Evolutionary conservation across 306 rosid genomes (phyloP), one percentile per base, ranked within the genome.

Genomic region (Abrus pulchellus): DNA sequence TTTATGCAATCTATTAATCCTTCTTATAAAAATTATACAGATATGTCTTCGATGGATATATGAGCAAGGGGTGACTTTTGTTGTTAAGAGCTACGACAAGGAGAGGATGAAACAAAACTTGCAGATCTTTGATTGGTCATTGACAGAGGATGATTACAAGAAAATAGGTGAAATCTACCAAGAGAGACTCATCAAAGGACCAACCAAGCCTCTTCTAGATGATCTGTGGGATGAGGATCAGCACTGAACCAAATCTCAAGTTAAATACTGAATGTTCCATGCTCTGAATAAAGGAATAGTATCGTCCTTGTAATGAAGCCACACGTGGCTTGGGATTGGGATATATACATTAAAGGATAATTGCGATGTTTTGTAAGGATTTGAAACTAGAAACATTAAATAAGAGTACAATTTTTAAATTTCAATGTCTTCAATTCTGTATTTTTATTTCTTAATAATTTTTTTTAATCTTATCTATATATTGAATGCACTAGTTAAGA

Each of bases 151-250:
- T 12, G 86, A 83, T 43, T 83, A 86, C 79, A 73, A 61, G 81
- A 83, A 83, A 73, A 77, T 86, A n/a, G 68, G 75, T 52, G 72
- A 86, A 83, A 86, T 86, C 43, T 33, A 67, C 11, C 85, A 83
- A 68, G 87, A 86, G 13, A 61, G 90, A 36, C 78, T 86, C 32
- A 83, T 83, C 76, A 83, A 86, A 66, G 90, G 83, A 59, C 90
- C 83, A 77, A 86, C 90, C 79, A 80, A 80, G 83, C 85, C 85
- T 76, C 87, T 80, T 80, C 85, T 83, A 5, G 62, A 86, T 73
- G 89, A 86, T 77, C 79, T 86, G 0, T 86, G 89, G 89, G 89
- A 82, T 68, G 86, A 83, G 7, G 82, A 78, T 28, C 72, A 80
- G 14, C 43, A 54, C 6, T 64, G 29, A 62, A 3, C 20, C 2